These are phyloP conservation scores for Phytophthora pisi DNA, from an alignment of 352 stramenopile species.

Conservation along the genomic window DNA sequence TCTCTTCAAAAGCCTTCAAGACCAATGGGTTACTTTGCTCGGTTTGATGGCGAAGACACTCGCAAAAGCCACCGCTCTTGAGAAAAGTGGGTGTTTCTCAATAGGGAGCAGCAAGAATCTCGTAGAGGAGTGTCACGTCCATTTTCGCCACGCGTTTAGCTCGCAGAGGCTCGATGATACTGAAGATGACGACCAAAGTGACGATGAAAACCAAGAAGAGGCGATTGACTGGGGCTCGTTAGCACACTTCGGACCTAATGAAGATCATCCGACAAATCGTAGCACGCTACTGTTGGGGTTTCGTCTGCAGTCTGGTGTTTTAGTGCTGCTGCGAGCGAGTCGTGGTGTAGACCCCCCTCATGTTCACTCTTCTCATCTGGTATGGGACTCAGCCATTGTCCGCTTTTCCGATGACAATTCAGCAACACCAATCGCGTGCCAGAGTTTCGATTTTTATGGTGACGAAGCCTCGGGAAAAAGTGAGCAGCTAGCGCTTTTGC, in stretches of 20 bases:
- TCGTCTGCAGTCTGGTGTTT: conserved; percentile 29
- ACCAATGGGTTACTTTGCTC: conserved; percentile 47
- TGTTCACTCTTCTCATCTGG: conserved; percentile 9
- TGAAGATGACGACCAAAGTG: conserved; percentile 35
- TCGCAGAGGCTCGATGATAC: conserved; percentile 2
- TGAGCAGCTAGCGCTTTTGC: conserved; percentile 42
- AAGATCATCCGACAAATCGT: conserved; percentile 7
- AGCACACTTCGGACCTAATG: conserved; percentile 28
- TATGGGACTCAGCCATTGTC: conserved; percentile 27
- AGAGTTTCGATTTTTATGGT: conserved; percentile 48
- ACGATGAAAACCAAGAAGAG: conserved; percentile 44
- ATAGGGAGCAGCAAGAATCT: conserved; percentile 21
- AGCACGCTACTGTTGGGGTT: conserved; percentile 40
- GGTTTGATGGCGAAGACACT: conserved; percentile 35
- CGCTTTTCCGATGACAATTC: conserved; percentile 22
- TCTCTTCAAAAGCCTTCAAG: conserved; percentile 38
- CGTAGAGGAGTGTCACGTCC: conserved; percentile 50
- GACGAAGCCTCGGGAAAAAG: conserved; percentile 32
- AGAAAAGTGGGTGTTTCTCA: conserved; percentile 39
- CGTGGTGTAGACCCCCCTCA: conserved; percentile 9
- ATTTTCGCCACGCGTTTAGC: conserved; percentile 29
- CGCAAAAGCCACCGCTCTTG: conserved; percentile 18
- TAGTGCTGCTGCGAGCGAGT: conserved; percentile 36
- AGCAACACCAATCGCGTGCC: conserved; percentile 4
- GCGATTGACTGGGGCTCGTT: conserved; percentile 64